These are phyloP conservation scores for Erodium moschatum DNA, from an alignment of 441 rosid species.

Conservation along the genomic window DNA sequence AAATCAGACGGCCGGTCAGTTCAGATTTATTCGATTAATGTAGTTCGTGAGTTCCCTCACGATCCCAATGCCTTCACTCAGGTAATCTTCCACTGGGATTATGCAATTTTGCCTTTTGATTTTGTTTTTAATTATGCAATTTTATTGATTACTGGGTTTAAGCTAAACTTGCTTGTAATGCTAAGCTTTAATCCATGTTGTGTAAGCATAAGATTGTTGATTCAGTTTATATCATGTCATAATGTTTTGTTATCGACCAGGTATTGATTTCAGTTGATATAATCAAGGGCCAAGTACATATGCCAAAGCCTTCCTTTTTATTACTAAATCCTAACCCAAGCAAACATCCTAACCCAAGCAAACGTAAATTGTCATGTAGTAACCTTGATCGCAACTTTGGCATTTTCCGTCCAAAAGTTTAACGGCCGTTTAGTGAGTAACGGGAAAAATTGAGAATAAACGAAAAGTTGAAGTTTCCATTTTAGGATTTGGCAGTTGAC, in stretches of 20 bases:
- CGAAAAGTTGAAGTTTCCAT: no score
- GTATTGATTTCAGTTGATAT: no score
- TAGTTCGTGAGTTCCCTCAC: conserved; percentile 72
- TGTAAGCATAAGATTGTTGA: not conserved
- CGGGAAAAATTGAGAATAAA: no score
- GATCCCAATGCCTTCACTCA: conserved; percentile 85
- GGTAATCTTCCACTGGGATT: conserved; percentile 28
- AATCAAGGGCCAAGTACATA: no score
- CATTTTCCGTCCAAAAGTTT: no score
- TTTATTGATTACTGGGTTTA: not conserved
- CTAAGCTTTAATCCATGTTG: not conserved
- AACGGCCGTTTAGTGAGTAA: no score
- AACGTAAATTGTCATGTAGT: no score
- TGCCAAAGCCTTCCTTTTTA: no score
- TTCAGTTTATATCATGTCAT: not conserved
- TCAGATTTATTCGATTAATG: conserved; percentile 37
- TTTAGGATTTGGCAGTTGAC: no score
- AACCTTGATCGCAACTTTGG: no score
- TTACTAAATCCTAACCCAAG: no score
- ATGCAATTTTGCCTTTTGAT: not conserved
- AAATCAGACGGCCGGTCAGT: conserved; percentile 17
- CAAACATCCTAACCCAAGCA: no score
- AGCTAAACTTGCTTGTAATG: not conserved
- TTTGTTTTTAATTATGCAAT: not conserved
- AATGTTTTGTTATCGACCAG: not conserved